Conservation (phyloP, 106 monocot species). For the Dendrobium catenatum region DNA sequence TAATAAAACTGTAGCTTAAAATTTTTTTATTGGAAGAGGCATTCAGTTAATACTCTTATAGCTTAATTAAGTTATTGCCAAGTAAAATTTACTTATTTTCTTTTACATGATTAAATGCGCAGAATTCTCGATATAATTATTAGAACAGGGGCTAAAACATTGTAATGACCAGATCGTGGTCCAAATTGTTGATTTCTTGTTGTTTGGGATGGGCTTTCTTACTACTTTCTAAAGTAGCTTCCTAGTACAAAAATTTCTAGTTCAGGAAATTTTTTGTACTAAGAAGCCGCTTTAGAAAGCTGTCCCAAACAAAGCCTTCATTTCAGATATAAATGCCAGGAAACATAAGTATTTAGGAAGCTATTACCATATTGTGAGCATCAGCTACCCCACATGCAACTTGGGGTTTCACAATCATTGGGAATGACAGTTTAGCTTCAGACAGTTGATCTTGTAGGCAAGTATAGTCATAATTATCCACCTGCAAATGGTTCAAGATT, state of each 20-base stretch:
- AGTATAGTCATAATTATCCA: constrained; percentile 51
- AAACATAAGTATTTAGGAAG: background rate
- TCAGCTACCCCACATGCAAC: constrained; percentile 90
- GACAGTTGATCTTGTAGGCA: constrained; percentile 38
- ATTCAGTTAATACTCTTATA: no score
- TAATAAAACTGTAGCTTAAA: no score
- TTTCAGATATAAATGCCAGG: constrained; percentile 5
- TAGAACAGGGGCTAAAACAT: background rate
- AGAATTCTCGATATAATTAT: background rate
- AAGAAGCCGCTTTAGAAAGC: no score
- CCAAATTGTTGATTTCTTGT: background rate
- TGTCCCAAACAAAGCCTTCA: no score
- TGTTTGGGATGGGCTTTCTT: no score
- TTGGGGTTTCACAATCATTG: constrained; percentile 92
- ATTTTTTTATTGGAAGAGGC: no score
- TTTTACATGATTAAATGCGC: background rate
- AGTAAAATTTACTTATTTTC: no score
- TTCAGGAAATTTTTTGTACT: no score
- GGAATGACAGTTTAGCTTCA: constrained; percentile 67
- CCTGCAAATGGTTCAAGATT: constrained; percentile 25
- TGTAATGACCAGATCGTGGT: background rate
- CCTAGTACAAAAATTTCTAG: no score
- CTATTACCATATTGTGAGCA: constrained; percentile 86
- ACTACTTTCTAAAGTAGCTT: no score
- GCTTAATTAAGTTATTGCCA: no score